These are phyloP conservation scores for Dictyostelium capitatum DNA, from an alignment of 78 protist species.

Conservation along the genomic window DNA sequence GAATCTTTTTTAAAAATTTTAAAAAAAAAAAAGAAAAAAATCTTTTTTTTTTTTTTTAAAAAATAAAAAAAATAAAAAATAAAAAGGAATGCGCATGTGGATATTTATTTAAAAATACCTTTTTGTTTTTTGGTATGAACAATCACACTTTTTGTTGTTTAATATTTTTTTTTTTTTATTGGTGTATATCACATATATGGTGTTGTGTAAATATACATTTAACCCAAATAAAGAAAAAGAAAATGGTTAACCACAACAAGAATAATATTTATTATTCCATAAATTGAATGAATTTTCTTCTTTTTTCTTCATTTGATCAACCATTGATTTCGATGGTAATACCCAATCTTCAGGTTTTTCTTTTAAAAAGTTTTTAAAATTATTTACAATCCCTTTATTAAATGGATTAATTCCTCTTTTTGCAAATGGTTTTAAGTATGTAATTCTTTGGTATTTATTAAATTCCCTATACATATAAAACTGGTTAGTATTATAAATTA, in stretches of 20 bases:
- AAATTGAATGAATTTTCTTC: conserved; percentile 19
- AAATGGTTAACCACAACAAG: conserved; percentile 35
- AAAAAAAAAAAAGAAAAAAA: conserved; percentile 2
- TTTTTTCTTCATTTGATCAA: conserved; percentile 12
- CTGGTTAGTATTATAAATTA: too few relatives aligned
- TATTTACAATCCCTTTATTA: conserved; percentile 31
- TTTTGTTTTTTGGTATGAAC: too few relatives aligned
- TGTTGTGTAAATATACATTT: not conserved
- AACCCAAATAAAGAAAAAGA: not conserved
- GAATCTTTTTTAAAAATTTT: not conserved
- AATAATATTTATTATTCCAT: conserved; percentile 76
- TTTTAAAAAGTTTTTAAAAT: conserved; percentile 12
- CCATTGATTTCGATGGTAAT: conserved; percentile 6
- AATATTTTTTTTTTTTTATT: too few relatives aligned
- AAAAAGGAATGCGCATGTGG: not conserved
- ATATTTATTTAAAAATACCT: too few relatives aligned
- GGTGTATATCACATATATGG: too few relatives aligned
- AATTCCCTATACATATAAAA: conserved; percentile 4
- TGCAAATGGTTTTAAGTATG: conserved; percentile 1
- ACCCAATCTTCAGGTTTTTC: conserved; percentile 22
- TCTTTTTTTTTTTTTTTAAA: not conserved
- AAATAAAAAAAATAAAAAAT: conserved; percentile 17
- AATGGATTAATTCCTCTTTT: conserved; percentile 46
- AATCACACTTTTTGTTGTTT: too few relatives aligned
- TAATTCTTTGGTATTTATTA: conserved; percentile 36